phyloP scores from a whole-genome alignment of 225 moss, liverwort and hornwort species.

The Pseudisothecium myosuroides region DNA sequence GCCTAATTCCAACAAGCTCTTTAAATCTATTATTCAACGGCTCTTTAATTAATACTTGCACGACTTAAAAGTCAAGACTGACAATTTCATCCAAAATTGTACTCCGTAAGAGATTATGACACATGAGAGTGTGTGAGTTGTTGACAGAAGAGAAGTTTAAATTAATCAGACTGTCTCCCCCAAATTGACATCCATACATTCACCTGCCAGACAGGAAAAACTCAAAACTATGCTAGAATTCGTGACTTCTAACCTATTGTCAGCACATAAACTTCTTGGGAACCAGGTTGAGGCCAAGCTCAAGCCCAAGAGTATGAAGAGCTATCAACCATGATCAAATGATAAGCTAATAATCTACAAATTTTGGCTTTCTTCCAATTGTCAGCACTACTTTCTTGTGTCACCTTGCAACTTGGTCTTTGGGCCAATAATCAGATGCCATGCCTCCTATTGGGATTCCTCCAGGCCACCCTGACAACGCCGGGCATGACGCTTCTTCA shows the following conservation, averaged over 20 bases:
- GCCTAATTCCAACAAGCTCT: not conserved
- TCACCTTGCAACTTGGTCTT: not conserved
- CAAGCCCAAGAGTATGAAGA: not conserved
- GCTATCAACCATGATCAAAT: not conserved
- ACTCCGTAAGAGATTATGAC: not conserved
- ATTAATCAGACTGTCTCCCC: not conserved
- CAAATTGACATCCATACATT: not conserved
- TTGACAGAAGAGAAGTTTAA: not conserved
- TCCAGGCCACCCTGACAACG: not conserved
- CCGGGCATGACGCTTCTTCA: not conserved
- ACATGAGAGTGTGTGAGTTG: not conserved
- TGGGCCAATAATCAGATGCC: not conserved
- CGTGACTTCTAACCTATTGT: not conserved
- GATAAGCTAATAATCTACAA: not conserved
- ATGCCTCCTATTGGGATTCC: not conserved
- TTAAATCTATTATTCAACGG: not conserved
- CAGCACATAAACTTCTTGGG: not conserved
- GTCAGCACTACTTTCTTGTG: not conserved
- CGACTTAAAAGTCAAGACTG: not conserved
- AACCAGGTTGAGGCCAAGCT: not conserved
- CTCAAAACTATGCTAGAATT: not conserved
- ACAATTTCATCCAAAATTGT: not conserved
- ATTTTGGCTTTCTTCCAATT: not conserved
- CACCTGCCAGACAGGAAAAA: not conserved
- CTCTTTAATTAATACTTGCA: not conserved